These are phyloP conservation scores for Sporothrix mexicana DNA, from an alignment of 2,329 filamentous ascomycete species.

Conservation along the genomic window DNA sequence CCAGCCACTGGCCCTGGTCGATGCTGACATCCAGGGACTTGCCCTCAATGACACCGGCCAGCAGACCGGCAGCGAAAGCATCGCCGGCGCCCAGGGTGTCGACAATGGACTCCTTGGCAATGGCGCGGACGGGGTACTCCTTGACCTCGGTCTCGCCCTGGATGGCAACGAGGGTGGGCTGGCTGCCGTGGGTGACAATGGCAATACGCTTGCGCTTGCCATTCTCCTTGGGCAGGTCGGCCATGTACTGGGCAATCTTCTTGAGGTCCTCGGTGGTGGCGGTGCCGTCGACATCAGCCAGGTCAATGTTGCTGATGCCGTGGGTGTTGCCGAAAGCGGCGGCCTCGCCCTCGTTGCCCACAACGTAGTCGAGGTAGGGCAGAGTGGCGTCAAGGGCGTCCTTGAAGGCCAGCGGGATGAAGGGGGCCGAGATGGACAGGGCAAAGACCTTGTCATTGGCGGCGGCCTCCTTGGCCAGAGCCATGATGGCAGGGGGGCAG, in stretches of 20 bases:
- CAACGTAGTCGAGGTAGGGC: conserved; percentile 93
- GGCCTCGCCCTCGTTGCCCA: conserved; percentile 97
- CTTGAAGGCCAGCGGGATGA: conserved; percentile 98
- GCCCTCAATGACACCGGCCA: conserved; percentile 85
- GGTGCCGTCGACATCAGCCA: conserved; percentile 64
- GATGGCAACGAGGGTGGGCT: conserved; percentile 83
- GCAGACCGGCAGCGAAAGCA: conserved; percentile 89
- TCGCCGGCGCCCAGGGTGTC: conserved; percentile 86
- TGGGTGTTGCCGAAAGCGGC: conserved; percentile 85
- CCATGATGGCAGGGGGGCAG: conserved; percentile 86
- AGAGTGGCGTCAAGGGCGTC: conserved; percentile 84
- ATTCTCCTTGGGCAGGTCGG: conserved; percentile 92
- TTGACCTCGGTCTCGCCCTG: conserved; percentile 73
- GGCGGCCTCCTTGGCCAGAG: conserved; percentile 88
- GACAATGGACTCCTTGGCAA: conserved; percentile 95
- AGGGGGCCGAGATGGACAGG: conserved; percentile 91
- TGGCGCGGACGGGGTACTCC: conserved; percentile 80
- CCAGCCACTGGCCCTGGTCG: conserved; percentile 96
- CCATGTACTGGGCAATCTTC: conserved; percentile 84
- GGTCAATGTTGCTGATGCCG: conserved; percentile 59
- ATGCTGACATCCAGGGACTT: conserved; percentile 78
- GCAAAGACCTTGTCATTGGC: conserved; percentile 88
- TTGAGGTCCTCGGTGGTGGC: conserved; percentile 68
- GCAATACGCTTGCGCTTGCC: conserved; percentile 79
- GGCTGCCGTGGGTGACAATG: conserved; percentile 93